Conservation (phyloP, 2,329 filamentous ascomycete species). For the Penicillium sp. region DNA sequence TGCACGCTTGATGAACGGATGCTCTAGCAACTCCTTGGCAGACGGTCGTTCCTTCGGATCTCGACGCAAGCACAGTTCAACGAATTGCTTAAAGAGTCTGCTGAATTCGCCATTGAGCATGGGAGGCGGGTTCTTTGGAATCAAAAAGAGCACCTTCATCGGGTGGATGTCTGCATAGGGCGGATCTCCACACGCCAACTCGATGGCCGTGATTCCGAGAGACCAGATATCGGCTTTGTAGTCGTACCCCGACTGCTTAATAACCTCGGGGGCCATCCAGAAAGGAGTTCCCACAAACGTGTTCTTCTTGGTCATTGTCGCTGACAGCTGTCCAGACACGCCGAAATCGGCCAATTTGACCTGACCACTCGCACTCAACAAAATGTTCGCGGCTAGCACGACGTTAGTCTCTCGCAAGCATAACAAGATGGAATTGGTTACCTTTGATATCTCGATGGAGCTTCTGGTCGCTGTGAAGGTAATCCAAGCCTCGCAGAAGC, state of each 20-base stretch:
- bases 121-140: constrained; percentile 89
- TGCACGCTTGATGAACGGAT: constrained; percentile 83
- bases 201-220: constrained; percentile 86
- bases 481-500: constrained; percentile 82
- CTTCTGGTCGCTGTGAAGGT: constrained; percentile 92
- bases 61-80: constrained; percentile 76
- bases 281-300: constrained; percentile 98
- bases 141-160: constrained; percentile 96
- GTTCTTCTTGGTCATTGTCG: constrained; percentile 99
- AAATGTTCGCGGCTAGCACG: constrained; percentile 77
- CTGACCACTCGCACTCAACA: constrained; percentile 84
- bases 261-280: constrained; percentile 99
- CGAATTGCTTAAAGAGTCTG: constrained; percentile 77
- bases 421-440: constrained; percentile 31
- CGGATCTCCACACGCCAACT: constrained; percentile 85
- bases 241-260: constrained; percentile 96
- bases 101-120: constrained; percentile 75
- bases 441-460: constrained; percentile 95
- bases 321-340: constrained; percentile 90
- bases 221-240: constrained; percentile 99
- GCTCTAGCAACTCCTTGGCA: constrained; percentile 79
- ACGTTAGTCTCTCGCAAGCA: constrained; percentile 12
- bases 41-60: constrained; percentile 85
- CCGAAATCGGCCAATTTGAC: constrained; percentile 97
- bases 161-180: constrained; percentile 95